Percentiles rank a stretch among this genome's conserved stretches.
Evolutionary conservation across 345 rosid genomes (phyloP).

Genomic region (Turnera subulata): DNA sequence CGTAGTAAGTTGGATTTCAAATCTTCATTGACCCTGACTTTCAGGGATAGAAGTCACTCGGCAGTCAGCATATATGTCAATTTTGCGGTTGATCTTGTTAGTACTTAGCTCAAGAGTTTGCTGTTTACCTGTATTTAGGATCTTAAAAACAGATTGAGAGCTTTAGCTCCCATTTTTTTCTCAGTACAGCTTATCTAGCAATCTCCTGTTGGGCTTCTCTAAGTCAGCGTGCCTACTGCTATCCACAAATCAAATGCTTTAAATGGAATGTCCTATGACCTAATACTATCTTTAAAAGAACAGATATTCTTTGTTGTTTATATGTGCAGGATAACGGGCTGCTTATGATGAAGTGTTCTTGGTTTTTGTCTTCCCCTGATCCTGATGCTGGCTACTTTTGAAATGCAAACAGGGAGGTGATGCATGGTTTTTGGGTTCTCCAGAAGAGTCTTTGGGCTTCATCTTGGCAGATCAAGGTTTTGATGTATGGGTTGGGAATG

Average conservation of each 20-base stretch:
- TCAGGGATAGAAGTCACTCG: too few relatives aligned
- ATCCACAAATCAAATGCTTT: background rate
- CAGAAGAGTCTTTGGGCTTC: conserved; percentile 69
- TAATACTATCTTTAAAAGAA: background rate
- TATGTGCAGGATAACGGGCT: background rate
- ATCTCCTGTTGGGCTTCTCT: background rate
- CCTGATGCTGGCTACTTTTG: conserved; percentile 6
- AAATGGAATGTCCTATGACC: background rate
- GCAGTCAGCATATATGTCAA: too few relatives aligned
- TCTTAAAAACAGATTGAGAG: too few relatives aligned
- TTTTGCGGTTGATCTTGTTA: too few relatives aligned
- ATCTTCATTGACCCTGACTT: too few relatives aligned
- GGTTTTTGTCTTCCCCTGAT: background rate
- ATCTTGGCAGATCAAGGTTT: conserved; percentile 86
- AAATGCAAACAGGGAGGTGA: conserved; percentile 63
- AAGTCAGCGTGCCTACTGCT: background rate
- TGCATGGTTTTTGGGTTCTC: conserved; percentile 69
- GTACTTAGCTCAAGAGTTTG: too few relatives aligned
- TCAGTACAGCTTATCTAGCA: background rate
- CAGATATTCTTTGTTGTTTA: background rate
- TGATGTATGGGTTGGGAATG: conserved; percentile 93
- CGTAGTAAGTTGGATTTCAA: too few relatives aligned
- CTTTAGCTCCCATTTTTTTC: background rate
- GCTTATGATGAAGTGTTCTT: background rate
- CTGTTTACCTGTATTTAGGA: background rate